A percentile compares a stretch with the other conserved stretches of the same genome.
Evolutionary conservation across 768 basidiomycete species (phyloP).

Genomic region (Suillus subaureus): DNA sequence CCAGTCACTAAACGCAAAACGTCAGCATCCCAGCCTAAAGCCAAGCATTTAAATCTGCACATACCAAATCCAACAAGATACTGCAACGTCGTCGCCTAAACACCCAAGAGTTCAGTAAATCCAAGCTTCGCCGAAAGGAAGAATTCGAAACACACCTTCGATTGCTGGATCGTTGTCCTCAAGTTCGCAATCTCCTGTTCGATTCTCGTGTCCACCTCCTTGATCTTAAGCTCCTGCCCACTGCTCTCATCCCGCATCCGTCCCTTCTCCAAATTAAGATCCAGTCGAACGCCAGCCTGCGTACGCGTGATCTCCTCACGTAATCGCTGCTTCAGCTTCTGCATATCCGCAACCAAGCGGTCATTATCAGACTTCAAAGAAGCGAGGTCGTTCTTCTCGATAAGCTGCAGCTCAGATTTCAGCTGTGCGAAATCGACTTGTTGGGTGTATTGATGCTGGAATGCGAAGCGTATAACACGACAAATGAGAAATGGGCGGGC

Average conservation of each 20-base stretch:
- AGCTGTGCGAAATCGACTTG: slow-evolving; percentile 97
- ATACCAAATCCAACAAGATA: slow-evolving; percentile 86
- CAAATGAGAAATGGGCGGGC: background rate
- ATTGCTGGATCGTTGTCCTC: slow-evolving; percentile 81
- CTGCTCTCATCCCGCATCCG: slow-evolving; percentile 92
- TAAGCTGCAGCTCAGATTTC: slow-evolving; percentile 93
- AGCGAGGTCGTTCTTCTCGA: slow-evolving; percentile 95
- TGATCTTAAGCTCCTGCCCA: slow-evolving; percentile 92
- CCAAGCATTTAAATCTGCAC: slow-evolving; percentile 28
- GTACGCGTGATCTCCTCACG: slow-evolving; percentile 91
- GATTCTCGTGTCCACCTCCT: slow-evolving; percentile 96
- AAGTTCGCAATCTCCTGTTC: slow-evolving; percentile 93
- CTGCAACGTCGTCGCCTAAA: slow-evolving; percentile 80
- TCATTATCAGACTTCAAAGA: slow-evolving; percentile 97
- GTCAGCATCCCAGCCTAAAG: slow-evolving; percentile 12
- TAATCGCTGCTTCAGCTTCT: slow-evolving; percentile 92
- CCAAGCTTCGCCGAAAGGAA: background rate
- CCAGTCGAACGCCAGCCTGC: slow-evolving; percentile 90
- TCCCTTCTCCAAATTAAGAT: slow-evolving; percentile 96
- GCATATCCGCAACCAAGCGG: slow-evolving; percentile 86
- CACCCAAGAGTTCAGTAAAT: slow-evolving; percentile 2
- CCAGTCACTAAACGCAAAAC: slow-evolving; percentile 65
- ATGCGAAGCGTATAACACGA: background rate
- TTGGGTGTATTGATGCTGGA: slow-evolving; percentile 87
- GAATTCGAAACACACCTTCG: slow-evolving; percentile 59